Base-by-base conservation (phyloP, 192 early-diverging fungal genomes). In the Kickxella alabastrina region DNA sequence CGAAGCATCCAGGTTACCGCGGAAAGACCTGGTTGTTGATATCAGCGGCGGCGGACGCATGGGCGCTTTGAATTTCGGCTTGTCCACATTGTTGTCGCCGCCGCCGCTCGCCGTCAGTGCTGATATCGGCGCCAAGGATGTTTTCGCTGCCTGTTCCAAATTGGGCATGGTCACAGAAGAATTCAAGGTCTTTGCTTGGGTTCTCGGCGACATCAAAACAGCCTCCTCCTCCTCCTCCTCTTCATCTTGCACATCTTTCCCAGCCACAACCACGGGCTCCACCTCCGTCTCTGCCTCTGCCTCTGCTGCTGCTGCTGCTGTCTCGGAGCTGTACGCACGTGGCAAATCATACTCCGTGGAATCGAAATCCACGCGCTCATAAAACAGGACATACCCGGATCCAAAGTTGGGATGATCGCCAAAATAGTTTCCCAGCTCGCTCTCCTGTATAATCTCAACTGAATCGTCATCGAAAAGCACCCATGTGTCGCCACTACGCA, bases 381-480 rank as follows among this genome's bases (percentile, higher is more conserved):
- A 91, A 48, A 91, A 89, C 35, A 91, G 54, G 12, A 91, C 80
- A 49, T 91, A 92, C 1, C 89, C 89, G 12, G 85, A 89, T 18
- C 87, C 88, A 60, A 76, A 78, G 44, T 78, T 82, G 3, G 87
- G 78, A 34, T 77, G 70, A 62, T 91, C 87, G 41, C 87, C 88
- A 80, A 89, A 91, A 44, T 88, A 92, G 50, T 85, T 85, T 54
- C 80, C 78, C 19, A 90, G 85, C 43, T 90, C 85, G 15, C 78
- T 71, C 62, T 89, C 89, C 38, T 86, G 79, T 19, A 91, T 89
- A 1, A 82, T 49, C 82, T 91, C 85, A n/a, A 99, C 93, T 39
- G 76, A 82, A 41, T 99, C 95, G 69, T 99, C 97, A 72, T 99
- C 97, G 68, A 96, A 97, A 24, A 96, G 65, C 28, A 95, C 62